phyloP scores from a whole-genome alignment of 345 rosid genomes.

The Salix caprea region DNA sequence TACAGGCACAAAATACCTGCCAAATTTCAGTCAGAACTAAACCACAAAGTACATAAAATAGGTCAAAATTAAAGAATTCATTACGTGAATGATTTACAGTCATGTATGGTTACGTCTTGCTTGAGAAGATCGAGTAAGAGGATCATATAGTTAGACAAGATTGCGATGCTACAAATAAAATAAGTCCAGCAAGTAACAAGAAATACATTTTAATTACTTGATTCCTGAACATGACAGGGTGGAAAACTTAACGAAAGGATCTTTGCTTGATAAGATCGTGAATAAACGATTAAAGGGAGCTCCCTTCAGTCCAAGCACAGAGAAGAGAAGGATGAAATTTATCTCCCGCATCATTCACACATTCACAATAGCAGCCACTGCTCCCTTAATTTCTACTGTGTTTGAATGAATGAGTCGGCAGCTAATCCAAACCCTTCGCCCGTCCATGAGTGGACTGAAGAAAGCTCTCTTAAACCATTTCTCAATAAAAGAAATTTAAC shows the following conservation, averaged over 20 bases:
- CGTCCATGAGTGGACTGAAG: slow-evolving; percentile 47
- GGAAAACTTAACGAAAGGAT: background rate
- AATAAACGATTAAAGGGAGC: slow-evolving; percentile 32
- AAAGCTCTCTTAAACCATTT: slow-evolving; percentile 35
- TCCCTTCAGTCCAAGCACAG: slow-evolving; percentile 56
- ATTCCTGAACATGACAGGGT: background rate
- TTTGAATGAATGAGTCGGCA: slow-evolving; percentile 54
- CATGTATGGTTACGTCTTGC: background rate
- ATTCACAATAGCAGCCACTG: slow-evolving; percentile 14
- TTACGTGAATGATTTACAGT: background rate
- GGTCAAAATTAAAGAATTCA: background rate
- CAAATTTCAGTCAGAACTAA: no score
- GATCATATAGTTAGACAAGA: background rate
- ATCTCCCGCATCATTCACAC: slow-evolving; percentile 34
- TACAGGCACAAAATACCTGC: background rate
- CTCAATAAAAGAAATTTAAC: background rate
- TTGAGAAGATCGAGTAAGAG: background rate
- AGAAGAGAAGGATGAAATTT: slow-evolving; percentile 33
- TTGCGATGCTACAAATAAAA: background rate
- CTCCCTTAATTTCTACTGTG: slow-evolving; percentile 19
- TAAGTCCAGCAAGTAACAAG: background rate
- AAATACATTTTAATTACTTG: background rate
- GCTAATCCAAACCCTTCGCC: slow-evolving; percentile 37
- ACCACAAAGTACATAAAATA: no score
- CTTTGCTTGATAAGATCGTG: background rate